phyloP scores from a whole-genome alignment of 441 rosid genomes.

The Francoa sonchifolia region DNA sequence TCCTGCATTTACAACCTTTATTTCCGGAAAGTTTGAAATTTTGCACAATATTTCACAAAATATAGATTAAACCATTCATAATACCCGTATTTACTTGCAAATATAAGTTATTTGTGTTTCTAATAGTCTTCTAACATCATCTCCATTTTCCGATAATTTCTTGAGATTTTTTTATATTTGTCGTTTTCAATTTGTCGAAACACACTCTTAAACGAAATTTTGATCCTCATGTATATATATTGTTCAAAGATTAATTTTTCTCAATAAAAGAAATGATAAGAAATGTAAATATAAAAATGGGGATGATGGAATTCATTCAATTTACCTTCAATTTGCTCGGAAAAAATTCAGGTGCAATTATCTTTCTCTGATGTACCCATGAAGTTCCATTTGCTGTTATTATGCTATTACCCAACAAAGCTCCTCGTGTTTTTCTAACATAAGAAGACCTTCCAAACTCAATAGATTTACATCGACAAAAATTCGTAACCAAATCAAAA shows the following conservation, averaged over 20 bases:
- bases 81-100: too few relatives aligned
- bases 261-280: background rate
- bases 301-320: background rate
- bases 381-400: slow-evolving; percentile 24
- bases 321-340: slow-evolving; percentile 37
- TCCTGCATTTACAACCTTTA: slow-evolving; percentile 14
- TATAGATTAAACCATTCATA: too few relatives aligned
- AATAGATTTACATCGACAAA: slow-evolving; percentile 20
- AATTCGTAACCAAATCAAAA: slow-evolving; percentile 28
- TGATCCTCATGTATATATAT: too few relatives aligned
- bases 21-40: too few relatives aligned
- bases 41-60: too few relatives aligned
- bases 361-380: slow-evolving; percentile 40
- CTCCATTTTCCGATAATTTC: too few relatives aligned
- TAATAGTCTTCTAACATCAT: too few relatives aligned
- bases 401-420: slow-evolving; percentile 39
- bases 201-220: too few relatives aligned
- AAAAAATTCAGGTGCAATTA: slow-evolving; percentile 37
- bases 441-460: slow-evolving; percentile 36
- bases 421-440: slow-evolving; percentile 24
- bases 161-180: too few relatives aligned
- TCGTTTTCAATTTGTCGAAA: too few relatives aligned
- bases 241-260: too few relatives aligned
- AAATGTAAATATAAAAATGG: background rate
- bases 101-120: too few relatives aligned